Evolutionary conservation across 495 filamentous ascomycete species (phyloP), one percentile per base, ranked within the genome.

Genomic region (Penicillium salamii): DNA sequence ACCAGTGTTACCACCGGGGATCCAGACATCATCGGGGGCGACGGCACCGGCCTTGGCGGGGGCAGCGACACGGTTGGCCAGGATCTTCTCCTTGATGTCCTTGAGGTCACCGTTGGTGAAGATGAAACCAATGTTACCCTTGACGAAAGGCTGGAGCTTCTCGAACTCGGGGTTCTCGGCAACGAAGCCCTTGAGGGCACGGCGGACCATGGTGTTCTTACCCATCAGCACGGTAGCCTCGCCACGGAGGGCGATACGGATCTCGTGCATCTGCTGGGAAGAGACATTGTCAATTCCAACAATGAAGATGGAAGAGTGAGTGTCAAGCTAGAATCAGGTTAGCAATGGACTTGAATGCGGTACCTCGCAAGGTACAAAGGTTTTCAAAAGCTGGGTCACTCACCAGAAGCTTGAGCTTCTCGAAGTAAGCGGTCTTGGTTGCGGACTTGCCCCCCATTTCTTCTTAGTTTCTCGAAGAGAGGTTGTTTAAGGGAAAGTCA

Each of bases 221-320:
- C 93, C 93, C 93, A 99, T 99, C 74, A 97, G 82, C 55, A 97
- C 90, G 59, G 96, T 86, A 74, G 81, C 91, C 69, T 95, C 77
- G 32, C 88, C 86, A 73, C 91, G 88, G 70, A 97, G 84, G 63
- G 86, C 75, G 61, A 84, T 77, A 75, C 93, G 87, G 72, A 97
- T 97, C 83, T 99, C 93, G 88, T 99, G 93, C 93, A 99, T 99
- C 85, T 99, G 93, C 85, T 99, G 93, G 47, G 93, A 99, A 71
- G 85, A 88, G 75, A 88, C 88, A 92, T 93, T 95, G 83, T 95
- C 89, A 72, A 95, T 87, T 63, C 82, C 81, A 70, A 96, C 91
- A 69, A 99, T 91, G 89, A 99, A 99, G 79, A 97, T 86, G 59
- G 85, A 88, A 70, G 81, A 81, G 85, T 96, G 96, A 65, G 88